Percentiles rank a stretch among this genome's conserved stretches.
Conservation (phyloP, 495 filamentous ascomycete genomes). For the Aspergillus kassunensis region DNA sequence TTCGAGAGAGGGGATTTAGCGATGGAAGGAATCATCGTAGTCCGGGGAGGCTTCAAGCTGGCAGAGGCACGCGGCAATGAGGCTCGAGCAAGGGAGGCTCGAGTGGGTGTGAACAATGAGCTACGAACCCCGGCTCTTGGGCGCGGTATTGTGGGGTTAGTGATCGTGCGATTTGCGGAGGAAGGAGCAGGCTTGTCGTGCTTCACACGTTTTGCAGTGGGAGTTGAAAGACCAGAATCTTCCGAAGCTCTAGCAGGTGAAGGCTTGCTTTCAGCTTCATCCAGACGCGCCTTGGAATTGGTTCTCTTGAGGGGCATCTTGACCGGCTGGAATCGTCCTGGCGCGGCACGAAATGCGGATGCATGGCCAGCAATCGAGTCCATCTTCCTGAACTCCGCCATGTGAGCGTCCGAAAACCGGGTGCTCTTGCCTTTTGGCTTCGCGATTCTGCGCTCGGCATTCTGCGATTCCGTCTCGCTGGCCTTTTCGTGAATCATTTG, state of each 20-base stretch:
- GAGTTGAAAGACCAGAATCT: conserved; percentile 27
- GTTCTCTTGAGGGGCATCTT: conserved; percentile 63
- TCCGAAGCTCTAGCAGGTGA: conserved; percentile 37
- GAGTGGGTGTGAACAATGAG: conserved; percentile 73
- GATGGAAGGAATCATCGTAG: conserved; percentile 52
- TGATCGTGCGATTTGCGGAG: conserved; percentile 40
- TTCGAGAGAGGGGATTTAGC: conserved; percentile 46
- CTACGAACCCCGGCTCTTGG: conserved; percentile 31
- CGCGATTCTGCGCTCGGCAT: conserved; percentile 65
- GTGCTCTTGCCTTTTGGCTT: conserved; percentile 70
- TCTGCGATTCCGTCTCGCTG: conserved; percentile 33
- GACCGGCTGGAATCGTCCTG: conserved; percentile 52
- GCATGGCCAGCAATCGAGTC: conserved; percentile 86
- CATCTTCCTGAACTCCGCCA: conserved; percentile 92
- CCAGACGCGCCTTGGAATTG: conserved; percentile 69
- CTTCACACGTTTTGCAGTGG: conserved; percentile 60
- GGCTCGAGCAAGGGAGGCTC: conserved; percentile 64
- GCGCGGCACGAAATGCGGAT: conserved; percentile 67
- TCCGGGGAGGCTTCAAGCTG: conserved; percentile 55
- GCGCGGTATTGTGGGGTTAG: conserved; percentile 47
- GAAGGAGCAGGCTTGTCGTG: conserved; percentile 55
- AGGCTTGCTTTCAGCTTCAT: conserved; percentile 46
- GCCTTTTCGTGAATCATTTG: conserved; percentile 55
- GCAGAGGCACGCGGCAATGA: conserved; percentile 57
- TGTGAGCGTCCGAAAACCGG: conserved; percentile 77